Base-by-base conservation (phyloP, 2,329 filamentous ascomycete species). In the Aspergillus pseudonomiae region DNA sequence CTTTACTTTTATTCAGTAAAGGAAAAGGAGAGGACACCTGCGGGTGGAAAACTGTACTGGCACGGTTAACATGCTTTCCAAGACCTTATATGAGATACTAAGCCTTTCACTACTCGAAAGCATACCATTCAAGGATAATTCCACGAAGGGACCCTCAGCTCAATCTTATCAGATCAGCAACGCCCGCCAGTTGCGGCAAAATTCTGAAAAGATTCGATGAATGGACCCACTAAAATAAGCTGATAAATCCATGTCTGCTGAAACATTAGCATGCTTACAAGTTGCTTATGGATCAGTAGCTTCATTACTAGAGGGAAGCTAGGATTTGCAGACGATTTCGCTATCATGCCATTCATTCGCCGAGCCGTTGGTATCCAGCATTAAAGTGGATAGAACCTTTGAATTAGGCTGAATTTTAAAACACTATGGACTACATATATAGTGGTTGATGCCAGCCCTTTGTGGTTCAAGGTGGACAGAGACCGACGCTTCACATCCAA, bases 121-220 rank as follows among this genome's bases (percentile, higher is more conserved):
- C 16, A 19, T 30, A 9, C 9, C 24, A 50, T 14, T 3, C 19
- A n/a, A 21, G 28, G 7, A 52, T n/a, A n/a, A n/a, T n/a, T 32
- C 19, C 4, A 21, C 48, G 26, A 32, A 52, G 11, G 19, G 10
- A 16, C 11, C 10, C 19, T 21, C 7, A 55, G 3, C 6, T 39
- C n/a, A 21, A 55, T 55, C 52, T 55, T 55, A 55, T 55, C 52
- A 16, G 52, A 55, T 55, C 32, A 55, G 19, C 11, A 19, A 48
- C 3, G 9, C 21, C 52, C 6, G 36, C 26, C 16, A 19, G 30
- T 21, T 30, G 21, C 46, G 48, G 48, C 7, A 52, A 28, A 52
- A 52, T 52, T 52, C 34, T 21, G 32, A n/a, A 12, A 39, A 24
- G 26, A 55, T 55, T 36, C 52, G n/a, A 41, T 30, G 19, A 19